phyloP scores from a whole-genome alignment of 2,329 filamentous ascomycete genomes.

The Colletotrichum sp. region DNA sequence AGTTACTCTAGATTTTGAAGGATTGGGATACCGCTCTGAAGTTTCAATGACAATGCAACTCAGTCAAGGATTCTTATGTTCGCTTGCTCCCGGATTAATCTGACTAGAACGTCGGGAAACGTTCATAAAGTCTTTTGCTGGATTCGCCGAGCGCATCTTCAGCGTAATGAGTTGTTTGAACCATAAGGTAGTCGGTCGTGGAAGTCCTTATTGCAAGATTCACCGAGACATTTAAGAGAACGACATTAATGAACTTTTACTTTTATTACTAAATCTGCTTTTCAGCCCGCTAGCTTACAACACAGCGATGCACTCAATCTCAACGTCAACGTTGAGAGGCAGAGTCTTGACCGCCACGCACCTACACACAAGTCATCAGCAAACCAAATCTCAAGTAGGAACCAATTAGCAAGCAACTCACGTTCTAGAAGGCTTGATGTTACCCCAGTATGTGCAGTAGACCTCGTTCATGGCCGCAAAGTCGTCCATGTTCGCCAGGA shows the following conservation, averaged over 20 bases:
- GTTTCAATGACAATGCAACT: background rate
- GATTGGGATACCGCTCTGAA: background rate
- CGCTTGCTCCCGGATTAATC: background rate
- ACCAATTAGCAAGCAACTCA: constrained; percentile 24
- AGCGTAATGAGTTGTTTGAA: too few relatives aligned
- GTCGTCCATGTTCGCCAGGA: constrained; percentile 75
- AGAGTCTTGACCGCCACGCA: constrained; percentile 39
- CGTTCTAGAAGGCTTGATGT: constrained; percentile 50
- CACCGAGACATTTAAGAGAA: too few relatives aligned
- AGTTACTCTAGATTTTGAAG: background rate
- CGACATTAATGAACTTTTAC: background rate
- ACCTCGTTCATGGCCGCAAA: constrained; percentile 78
- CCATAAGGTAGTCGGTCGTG: too few relatives aligned
- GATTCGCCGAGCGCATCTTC: too few relatives aligned
- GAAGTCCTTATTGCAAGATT: too few relatives aligned
- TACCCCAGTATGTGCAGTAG: constrained; percentile 72
- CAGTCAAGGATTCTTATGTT: background rate
- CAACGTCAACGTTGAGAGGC: constrained; percentile 35
- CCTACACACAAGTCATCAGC: constrained; percentile 13
- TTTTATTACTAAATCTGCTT: background rate
- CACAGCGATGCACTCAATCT: constrained; percentile 39
- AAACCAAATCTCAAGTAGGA: too few relatives aligned
- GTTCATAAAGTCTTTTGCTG: too few relatives aligned
- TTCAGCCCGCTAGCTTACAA: constrained; percentile 9
- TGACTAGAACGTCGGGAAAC: background rate